Conservation (phyloP, 805 yeast genomes). For the Hanseniaspora pseudoguilliermondii region DNA sequence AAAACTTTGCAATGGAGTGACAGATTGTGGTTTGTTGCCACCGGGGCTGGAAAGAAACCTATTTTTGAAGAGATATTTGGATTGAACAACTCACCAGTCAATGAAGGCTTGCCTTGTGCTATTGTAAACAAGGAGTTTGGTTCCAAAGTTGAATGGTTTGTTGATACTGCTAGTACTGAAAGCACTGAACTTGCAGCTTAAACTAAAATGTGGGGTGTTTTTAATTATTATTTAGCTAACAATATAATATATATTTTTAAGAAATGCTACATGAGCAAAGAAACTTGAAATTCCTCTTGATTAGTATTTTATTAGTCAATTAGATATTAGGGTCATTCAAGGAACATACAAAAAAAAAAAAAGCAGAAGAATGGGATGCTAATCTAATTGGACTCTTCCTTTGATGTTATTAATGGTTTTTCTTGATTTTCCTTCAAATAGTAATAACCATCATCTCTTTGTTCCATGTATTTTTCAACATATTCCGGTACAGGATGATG, state of each 20-base stretch:
- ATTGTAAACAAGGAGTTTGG: conserved; percentile 49
- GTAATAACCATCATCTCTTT: conserved; percentile 22
- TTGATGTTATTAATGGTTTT: background rate
- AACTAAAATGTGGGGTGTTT: background rate
- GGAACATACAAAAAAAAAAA: too few species aligned
- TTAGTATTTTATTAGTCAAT: too few species aligned
- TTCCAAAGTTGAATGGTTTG: conserved; percentile 66
- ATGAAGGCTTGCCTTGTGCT: conserved; percentile 52
- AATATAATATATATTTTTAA: too few species aligned
- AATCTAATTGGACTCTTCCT: background rate
- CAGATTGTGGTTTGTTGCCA: conserved; percentile 68
- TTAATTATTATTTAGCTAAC: background rate
- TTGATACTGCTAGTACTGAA: conserved; percentile 60
- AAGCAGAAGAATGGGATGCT: too few species aligned
- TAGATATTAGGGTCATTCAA: too few species aligned
- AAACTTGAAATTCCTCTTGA: too few species aligned
- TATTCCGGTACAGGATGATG: conserved; percentile 20
- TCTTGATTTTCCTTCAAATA: conserved; percentile 14
- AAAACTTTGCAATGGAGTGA: conserved; percentile 46
- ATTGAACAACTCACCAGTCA: conserved; percentile 26
- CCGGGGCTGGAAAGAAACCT: conserved; percentile 72
- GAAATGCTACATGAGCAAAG: too few species aligned
- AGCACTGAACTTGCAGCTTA: conserved; percentile 25
- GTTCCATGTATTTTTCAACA: conserved; percentile 21
- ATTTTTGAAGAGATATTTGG: conserved; percentile 57